A percentile compares a stretch with the other conserved stretches of the same genome.
phyloP scores from a whole-genome alignment of 192 early-diverging fungal genomes.

The Coemansia sp. region DNA sequence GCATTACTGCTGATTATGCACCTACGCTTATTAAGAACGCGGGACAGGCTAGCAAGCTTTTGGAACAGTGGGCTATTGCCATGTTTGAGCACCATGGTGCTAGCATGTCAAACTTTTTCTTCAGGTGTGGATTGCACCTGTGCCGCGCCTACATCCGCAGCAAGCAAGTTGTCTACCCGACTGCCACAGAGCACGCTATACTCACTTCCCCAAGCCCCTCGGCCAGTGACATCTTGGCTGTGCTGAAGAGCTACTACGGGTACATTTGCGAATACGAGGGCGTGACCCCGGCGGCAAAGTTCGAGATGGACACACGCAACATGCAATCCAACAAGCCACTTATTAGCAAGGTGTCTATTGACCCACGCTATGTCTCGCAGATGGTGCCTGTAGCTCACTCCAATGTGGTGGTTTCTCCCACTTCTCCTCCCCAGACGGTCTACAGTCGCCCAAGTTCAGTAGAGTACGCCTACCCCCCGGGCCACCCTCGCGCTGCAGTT shows the following conservation, averaged over 20 bases:
- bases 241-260: constrained; percentile 4
- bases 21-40: constrained; percentile 1
- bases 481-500: neutral
- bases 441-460: neutral
- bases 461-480: neutral
- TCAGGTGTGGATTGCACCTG: constrained; percentile 7
- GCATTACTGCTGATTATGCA: neutral
- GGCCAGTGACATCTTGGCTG: neutral
- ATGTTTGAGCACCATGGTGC: constrained; percentile 29
- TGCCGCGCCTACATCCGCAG: constrained; percentile 12
- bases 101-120: constrained; percentile 23
- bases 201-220: neutral
- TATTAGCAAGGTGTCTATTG: neutral
- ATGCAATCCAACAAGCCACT: neutral
- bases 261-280: constrained; percentile 10
- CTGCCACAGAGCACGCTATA: neutral
- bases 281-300: constrained; percentile 1
- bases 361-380: neutral
- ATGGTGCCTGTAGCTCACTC: neutral
- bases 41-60: constrained; percentile 19
- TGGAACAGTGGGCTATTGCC: constrained; percentile 33
- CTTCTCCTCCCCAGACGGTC: neutral
- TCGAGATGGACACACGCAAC: constrained; percentile 5
- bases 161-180: neutral
- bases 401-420: too few species aligned